A percentile compares a stretch with the other conserved stretches of the same genome.
Evolutionary conservation across 2,329 filamentous ascomycete genomes (phyloP).

Genomic region (Cryoendolithus antarcticus): DNA sequence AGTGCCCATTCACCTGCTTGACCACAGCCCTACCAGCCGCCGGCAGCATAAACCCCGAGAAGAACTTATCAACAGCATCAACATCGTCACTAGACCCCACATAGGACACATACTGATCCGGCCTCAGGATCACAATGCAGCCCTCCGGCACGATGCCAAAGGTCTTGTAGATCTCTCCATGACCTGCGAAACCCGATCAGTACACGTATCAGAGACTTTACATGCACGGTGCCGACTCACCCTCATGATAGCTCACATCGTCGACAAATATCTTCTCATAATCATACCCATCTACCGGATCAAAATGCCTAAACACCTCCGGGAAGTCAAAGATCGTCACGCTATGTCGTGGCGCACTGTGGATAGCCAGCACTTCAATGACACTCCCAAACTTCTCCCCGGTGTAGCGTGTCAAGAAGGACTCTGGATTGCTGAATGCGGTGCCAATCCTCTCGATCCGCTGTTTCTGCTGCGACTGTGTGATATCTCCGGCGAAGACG

Average conservation of each 20-base stretch:
- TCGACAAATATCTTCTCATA: conserved; percentile 30
- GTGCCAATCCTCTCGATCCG: conserved; percentile 26
- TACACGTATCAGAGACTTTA: too few species aligned
- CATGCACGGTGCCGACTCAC: too few species aligned
- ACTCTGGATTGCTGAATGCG: not conserved
- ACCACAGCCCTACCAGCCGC: too few species aligned
- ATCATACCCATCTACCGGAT: conserved; percentile 18
- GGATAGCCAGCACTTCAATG: conserved; percentile 49
- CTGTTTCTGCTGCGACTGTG: conserved; percentile 27
- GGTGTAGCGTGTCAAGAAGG: not conserved
- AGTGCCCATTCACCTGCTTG: too few species aligned
- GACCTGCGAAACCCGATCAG: conserved; percentile 11
- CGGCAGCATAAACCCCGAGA: too few species aligned
- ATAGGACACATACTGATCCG: conserved; percentile 51
- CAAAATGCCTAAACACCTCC: conserved; percentile 29
- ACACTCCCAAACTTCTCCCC: conserved; percentile 12
- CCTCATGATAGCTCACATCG: conserved; percentile 30
- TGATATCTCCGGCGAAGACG: conserved; percentile 50
- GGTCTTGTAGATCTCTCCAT: conserved; percentile 34
- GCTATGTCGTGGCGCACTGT: conserved; percentile 39
- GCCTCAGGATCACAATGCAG: conserved; percentile 45
- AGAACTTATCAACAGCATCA: conserved; percentile 13
- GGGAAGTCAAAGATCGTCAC: conserved; percentile 32
- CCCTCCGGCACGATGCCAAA: conserved; percentile 49
- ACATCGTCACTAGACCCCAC: conserved; percentile 35